Percentiles rank a stretch among this genome's conserved stretches.
These are phyloP conservation scores for Penicillium sp. DNA, from an alignment of 2,329 filamentous ascomycete genomes.

Conservation along the genomic window DNA sequence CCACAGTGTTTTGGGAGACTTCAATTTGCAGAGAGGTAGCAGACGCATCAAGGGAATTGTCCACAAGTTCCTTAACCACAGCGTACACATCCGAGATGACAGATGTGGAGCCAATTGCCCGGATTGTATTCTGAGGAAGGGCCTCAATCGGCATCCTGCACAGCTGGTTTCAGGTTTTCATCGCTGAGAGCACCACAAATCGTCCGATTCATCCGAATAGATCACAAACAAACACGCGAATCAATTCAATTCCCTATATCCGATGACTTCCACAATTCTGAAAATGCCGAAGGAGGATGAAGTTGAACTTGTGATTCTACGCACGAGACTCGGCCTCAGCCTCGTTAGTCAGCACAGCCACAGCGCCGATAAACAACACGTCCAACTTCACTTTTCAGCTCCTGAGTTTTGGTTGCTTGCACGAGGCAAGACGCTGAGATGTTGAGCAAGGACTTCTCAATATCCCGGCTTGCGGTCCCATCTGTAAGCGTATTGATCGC, in stretches of 20 bases:
- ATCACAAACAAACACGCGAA: not conserved
- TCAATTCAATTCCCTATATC: not conserved
- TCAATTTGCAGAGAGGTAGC: slow-evolving; percentile 60
- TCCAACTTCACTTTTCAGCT: slow-evolving; percentile 5
- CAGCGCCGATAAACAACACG: slow-evolving; percentile 18
- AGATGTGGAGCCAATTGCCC: slow-evolving; percentile 58
- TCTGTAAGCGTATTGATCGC: slow-evolving; percentile 55
- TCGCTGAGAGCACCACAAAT: not conserved
- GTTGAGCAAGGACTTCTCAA: slow-evolving; percentile 26
- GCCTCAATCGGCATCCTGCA: slow-evolving; percentile 48
- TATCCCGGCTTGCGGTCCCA: slow-evolving; percentile 52
- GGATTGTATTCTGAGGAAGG: slow-evolving; percentile 44
- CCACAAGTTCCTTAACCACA: slow-evolving; percentile 64
- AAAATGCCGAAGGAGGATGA: not conserved
- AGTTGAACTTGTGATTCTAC: not conserved
- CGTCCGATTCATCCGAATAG: not conserved
- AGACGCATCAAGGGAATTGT: slow-evolving; percentile 65
- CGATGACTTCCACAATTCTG: not conserved
- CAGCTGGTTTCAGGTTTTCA: slow-evolving; percentile 6
- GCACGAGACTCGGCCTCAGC: not conserved
- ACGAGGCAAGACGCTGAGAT: slow-evolving; percentile 15
- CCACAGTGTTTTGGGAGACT: slow-evolving; percentile 58
- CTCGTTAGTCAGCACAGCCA: slow-evolving; percentile 18
- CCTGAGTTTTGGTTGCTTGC: not conserved
- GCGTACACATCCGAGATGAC: slow-evolving; percentile 57